Evolutionary conservation across 2,329 filamentous ascomycete species (phyloP).

Genomic region (Neoascochyta sp.): DNA sequence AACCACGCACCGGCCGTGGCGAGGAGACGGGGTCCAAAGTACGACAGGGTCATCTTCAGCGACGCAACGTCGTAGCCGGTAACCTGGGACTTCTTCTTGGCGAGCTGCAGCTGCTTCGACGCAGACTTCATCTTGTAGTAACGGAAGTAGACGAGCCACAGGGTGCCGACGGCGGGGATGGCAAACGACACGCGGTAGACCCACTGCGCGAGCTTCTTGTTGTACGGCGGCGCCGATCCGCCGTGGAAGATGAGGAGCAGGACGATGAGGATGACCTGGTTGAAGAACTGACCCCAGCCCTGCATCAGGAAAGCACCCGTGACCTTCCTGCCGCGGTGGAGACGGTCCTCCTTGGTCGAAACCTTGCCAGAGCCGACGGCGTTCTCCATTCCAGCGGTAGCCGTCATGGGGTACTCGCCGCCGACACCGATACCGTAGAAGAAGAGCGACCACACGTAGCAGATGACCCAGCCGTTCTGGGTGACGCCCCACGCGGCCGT

Average conservation of each 20-base stretch:
- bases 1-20: slow-evolving; percentile 91
- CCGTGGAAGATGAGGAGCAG: slow-evolving; percentile 85
- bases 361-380: slow-evolving; percentile 79
- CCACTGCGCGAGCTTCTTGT: slow-evolving; percentile 73
- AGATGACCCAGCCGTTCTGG: slow-evolving; percentile 92
- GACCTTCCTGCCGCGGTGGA: slow-evolving; percentile 93
- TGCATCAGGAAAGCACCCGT: slow-evolving; percentile 97
- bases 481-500: slow-evolving; percentile 85
- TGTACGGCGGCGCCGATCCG: slow-evolving; percentile 72
- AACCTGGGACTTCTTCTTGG: slow-evolving; percentile 81
- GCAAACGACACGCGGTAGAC: slow-evolving; percentile 91
- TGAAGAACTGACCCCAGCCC: slow-evolving; percentile 94
- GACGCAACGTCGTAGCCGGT: slow-evolving; percentile 92
- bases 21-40: slow-evolving; percentile 82
- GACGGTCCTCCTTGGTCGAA: slow-evolving; percentile 86
- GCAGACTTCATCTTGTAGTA: slow-evolving; percentile 90
- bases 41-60: slow-evolving; percentile 69
- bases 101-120: slow-evolving; percentile 72
- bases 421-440: slow-evolving; percentile 75
- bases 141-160: slow-evolving; percentile 96
- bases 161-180: slow-evolving; percentile 81
- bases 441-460: slow-evolving; percentile 92
- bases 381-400: slow-evolving; percentile 91
- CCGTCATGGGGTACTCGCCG: slow-evolving; percentile 95
- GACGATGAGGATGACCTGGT: slow-evolving; percentile 85